Evolutionary conservation across 208 protist genomes (phyloP).

Genomic region (Leishmania martiniquensis): DNA sequence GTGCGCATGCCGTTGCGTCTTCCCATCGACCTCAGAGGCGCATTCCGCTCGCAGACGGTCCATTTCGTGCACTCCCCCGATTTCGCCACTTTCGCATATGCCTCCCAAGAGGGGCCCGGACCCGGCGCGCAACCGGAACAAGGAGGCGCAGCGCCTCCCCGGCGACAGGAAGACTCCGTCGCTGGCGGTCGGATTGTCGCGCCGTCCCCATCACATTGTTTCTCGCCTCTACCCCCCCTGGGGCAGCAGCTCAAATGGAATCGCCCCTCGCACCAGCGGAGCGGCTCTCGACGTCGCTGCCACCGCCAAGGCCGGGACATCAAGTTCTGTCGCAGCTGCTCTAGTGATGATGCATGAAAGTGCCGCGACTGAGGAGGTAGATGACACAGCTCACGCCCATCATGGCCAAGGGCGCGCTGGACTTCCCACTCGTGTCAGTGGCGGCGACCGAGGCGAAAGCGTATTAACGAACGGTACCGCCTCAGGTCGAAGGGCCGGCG

Average conservation of each 20-base stretch:
- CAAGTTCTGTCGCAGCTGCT: not conserved
- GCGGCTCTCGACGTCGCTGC: not conserved
- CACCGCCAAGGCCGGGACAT: not conserved
- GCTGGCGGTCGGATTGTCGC: not conserved
- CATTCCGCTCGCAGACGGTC: not conserved
- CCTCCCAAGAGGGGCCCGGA: slow-evolving; percentile 19
- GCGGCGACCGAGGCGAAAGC: not conserved
- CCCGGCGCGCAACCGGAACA: not conserved
- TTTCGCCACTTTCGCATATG: slow-evolving; percentile 24
- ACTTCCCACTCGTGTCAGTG: slow-evolving; percentile 2
- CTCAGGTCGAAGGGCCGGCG: not conserved
- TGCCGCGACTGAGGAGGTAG: not conserved
- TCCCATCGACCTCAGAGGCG: not conserved
- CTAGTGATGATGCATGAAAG: not conserved
- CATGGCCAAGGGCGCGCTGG: not conserved
- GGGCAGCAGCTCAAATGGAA: not conserved
- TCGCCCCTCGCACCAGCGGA: not conserved
- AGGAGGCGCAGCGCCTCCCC: slow-evolving; percentile 25
- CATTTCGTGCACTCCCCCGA: not conserved
- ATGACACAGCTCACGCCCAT: not conserved
- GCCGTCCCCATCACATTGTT: slow-evolving; percentile 27
- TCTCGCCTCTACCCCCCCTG: slow-evolving; percentile 27
- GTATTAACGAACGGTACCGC: not conserved
- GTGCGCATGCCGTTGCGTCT: not conserved
- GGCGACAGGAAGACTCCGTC: not conserved